Evolutionary conservation across 2,329 filamentous ascomycete species (phyloP).

Genomic region (Cercospora sp.): DNA sequence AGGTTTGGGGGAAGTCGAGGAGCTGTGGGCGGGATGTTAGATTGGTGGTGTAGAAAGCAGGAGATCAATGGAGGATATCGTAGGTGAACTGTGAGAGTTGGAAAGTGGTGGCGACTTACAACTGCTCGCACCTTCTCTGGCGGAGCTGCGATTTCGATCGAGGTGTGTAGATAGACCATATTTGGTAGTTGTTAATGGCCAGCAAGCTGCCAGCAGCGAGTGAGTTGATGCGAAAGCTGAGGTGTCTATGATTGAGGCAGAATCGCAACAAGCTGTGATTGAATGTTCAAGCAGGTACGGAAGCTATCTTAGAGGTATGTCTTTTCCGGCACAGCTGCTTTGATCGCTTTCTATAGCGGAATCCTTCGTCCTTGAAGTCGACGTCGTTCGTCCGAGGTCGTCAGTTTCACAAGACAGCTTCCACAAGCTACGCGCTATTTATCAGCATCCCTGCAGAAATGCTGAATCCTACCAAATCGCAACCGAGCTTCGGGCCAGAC

Average conservation of each 20-base stretch:
- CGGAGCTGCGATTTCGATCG: conserved; percentile 19
- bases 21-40: not conserved
- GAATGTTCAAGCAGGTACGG: not conserved
- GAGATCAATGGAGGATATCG: too few relatives aligned
- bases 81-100: too few relatives aligned
- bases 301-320: not conserved
- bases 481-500: not conserved
- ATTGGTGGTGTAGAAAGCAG: too few relatives aligned
- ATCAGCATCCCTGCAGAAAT: not conserved
- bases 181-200: not conserved
- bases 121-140: conserved; percentile 21
- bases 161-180: conserved; percentile 15
- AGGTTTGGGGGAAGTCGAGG: conserved; percentile 21
- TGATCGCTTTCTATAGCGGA: not conserved
- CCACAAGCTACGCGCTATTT: not conserved
- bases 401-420: not conserved
- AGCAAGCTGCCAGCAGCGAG: not conserved
- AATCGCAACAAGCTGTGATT: not conserved
- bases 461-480: not conserved
- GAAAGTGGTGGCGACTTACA: not conserved
- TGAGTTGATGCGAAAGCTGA: not conserved
- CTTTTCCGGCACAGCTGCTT: not conserved
- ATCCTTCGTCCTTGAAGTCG: not conserved
- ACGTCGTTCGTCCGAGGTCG: not conserved
- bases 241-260: not conserved